Base-by-base conservation (phyloP, 75 land plant genomes). In the Cryptomeria japonica region DNA sequence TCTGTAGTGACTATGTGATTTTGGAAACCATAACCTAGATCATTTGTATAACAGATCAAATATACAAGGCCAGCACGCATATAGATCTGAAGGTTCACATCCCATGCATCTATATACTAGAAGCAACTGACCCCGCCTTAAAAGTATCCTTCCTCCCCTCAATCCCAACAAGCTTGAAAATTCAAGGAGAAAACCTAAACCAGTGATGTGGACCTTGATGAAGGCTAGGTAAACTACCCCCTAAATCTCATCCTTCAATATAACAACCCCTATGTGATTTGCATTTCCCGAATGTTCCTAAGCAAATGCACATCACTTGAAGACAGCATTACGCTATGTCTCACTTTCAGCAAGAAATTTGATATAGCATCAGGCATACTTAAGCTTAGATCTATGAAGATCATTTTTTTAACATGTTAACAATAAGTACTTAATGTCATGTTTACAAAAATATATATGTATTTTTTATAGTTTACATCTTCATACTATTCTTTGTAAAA, bases 41-140 rank as follows among this genome's bases (percentile, higher is more conserved):
- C 3, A 8, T 6, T n/a, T 64, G 15, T 73, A 4, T 31, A 31
- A 72, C 15, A 73, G 13, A 73, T 73, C 77, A 73, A 73, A 73
- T 34, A 32, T n/a, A 28, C 10, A 72, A 73, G 77, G 77, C 28
- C 36, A 25, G 77, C 37, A 34, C 38, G 34, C 77, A 73, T 73
- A 73, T 12, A 73, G 77, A 73, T 73, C 77, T 73, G 37, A 73
- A 73, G 77, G 77, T 73, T 73, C n/a, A 64, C 68, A 64, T 25
- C 77, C 37, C 34, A 73, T 13, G 15, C 77, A 73, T 73, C 37
- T 73, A 34, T 12, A 73, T 73, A 34, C 77, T 73, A 10, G 37
- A 16, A 73, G 77, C 36, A 73, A 73, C 37, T 73, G 12, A 73
- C 77, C 12, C 12, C 14, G 2, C 3, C 14, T 34, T 73, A 22